Base-by-base conservation (phyloP, 73 alveolate species). In the Stentor roeselii region DNA sequence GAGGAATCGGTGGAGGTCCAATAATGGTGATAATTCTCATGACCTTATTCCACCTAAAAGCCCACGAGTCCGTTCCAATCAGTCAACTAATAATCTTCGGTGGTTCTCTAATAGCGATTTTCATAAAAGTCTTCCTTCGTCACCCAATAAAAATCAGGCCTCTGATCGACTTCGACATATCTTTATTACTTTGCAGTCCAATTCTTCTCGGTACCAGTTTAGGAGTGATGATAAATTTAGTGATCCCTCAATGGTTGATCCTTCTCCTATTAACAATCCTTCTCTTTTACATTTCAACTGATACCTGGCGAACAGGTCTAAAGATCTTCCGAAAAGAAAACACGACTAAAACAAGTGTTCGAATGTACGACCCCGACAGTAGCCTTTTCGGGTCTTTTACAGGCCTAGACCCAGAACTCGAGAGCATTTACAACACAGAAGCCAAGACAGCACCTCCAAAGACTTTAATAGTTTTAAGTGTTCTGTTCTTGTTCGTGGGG, bases 1-100 rank as follows among this genome's bases (percentile, higher is more conserved):
- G 97, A 6, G 98, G 98, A 2, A 83, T 95, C 27, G 98, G 98
- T 30, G 98, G 98, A 75, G 98, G 98, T 21, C 92, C 92, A 50
- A 86, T 95, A 75, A 86, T 95, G 83, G 88, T 91, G 37, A 94
- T 97, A 40, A 92, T 94, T 75, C 78, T 90, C 75, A 88, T 92
- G 91, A 84, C 90, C 84, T 84, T 94, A 61, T 86, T 92, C 91
- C 82, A 88, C 37, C 86, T 94, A 78, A 87, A 89, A 85, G 88
- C 94, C 39, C 89, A 92, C 82, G 95, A 90, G 83, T 89, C 94
- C 27, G 84, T 90, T 36, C 97, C 98, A 0, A 42, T 94, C 3
- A 89, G 94, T 30, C 93, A 94, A 83, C 78, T 87, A n/a, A 92
- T 90, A 3, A 86, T 90, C 34, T 90, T 90, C 42, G 86, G 87